Evolutionary conservation across 2,329 filamentous ascomycete genomes (phyloP), one percentile per base, ranked within the genome.

Genomic region (Fusarium concolor): DNA sequence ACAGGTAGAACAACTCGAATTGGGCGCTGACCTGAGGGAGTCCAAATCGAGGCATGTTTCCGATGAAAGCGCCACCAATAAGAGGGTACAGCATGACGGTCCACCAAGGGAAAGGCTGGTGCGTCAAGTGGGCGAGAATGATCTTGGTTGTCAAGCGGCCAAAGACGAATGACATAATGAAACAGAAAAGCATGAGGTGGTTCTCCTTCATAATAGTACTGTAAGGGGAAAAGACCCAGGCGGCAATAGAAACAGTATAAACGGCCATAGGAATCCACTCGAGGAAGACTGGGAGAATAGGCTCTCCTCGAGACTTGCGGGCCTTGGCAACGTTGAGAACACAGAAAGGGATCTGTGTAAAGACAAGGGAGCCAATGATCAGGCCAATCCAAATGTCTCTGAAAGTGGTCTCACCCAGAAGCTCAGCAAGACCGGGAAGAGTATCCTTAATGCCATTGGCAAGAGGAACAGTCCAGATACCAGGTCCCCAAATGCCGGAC

Each of bases 61-160:
- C 90, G 39, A 98, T 81, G 3, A 95, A 75, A 9, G 94, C 94
- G 53, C 96, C 96, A 50, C 92, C 92, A 46, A 97, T 86, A 38
- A 99, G 89, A 10, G 96, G 96, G 33, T 87, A 89, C 37, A 98
- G 85, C 87, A 98, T 92, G 47, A 96, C 87, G 12, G 96, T 98
- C 94, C 94, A 98, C 85, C 92, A 96, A 2, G 96, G 96, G 81
- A 98, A 99, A 5, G 95, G 92, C 78, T 98, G 96, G 67, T 89
- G 89, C 3, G 96, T 96, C 51, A 99, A 85, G 79, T 99, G 96
- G 4, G 96, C 95, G 18, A 99, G 89, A 76, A 99, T 99, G 80
- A 98, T 98, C 84, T 98, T 99, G 38, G 96, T 99, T 0, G 96
- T 98, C 90, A 99, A 94, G 71, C 96, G 91, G 35, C 96, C 96